Conservation (phyloP, 495 filamentous ascomycete species). For the Aspergillus egyptiacus region DNA sequence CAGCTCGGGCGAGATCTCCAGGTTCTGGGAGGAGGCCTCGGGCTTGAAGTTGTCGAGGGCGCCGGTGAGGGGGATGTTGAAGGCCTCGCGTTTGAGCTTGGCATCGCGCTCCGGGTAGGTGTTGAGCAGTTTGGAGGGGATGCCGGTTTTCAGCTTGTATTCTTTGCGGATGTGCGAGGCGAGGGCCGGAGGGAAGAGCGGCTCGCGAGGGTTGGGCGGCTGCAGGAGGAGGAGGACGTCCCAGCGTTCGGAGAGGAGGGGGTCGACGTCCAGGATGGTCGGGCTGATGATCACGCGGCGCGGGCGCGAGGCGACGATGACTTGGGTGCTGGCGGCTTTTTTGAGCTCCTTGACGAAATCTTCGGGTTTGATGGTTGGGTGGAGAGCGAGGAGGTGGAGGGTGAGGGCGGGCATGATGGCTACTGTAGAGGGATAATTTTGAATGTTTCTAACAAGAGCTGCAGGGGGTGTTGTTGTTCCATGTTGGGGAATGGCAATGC, state of each 20-base stretch:
- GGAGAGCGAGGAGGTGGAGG: slow-evolving; percentile 40
- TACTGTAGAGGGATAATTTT: neutral
- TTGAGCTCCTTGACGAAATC: slow-evolving; percentile 24
- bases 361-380: slow-evolving; percentile 11
- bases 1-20: slow-evolving; percentile 50
- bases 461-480: neutral
- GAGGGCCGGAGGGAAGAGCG: slow-evolving; percentile 32
- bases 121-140: slow-evolving; percentile 46
- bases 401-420: slow-evolving; percentile 42
- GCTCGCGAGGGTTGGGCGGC: slow-evolving; percentile 6
- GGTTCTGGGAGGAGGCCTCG: slow-evolving; percentile 40
- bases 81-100: slow-evolving; percentile 36
- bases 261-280: slow-evolving; percentile 36
- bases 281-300: slow-evolving; percentile 48
- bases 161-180: slow-evolving; percentile 25
- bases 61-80: slow-evolving; percentile 33
- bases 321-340: slow-evolving; percentile 21
- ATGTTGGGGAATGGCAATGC: neutral
- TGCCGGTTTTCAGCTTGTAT: slow-evolving; percentile 49
- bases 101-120: slow-evolving; percentile 43
- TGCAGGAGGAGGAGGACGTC: slow-evolving; percentile 49
- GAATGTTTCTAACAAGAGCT: neutral
- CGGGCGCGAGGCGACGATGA: slow-evolving; percentile 42
- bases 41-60: slow-evolving; percentile 27
- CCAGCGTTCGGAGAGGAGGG: slow-evolving; percentile 48